Percentiles rank a stretch among this genome's conserved stretches.
Evolutionary conservation across 2,329 filamentous ascomycete genomes (phyloP).

Genomic region (Botrytis deweyae): DNA sequence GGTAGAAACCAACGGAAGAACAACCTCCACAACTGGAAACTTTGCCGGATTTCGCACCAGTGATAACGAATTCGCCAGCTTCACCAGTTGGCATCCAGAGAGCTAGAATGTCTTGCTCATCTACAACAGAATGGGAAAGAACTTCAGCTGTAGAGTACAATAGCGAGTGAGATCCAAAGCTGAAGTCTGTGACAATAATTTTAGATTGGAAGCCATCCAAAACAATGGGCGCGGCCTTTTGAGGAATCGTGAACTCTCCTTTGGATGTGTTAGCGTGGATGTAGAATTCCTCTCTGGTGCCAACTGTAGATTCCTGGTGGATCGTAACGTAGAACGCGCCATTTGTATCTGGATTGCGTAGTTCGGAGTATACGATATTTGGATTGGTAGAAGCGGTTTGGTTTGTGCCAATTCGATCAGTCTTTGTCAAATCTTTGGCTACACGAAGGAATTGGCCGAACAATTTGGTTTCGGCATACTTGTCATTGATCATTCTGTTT

Average conservation of each 20-base stretch:
- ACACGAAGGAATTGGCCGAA: conserved; percentile 58
- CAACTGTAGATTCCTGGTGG: conserved; percentile 53
- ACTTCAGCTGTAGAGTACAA: conserved; percentile 58
- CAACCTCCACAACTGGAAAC: conserved; percentile 46
- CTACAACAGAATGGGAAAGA: conserved; percentile 50
- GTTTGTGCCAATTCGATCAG: conserved; percentile 50
- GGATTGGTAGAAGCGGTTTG: conserved; percentile 51
- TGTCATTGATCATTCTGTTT: conserved; percentile 51
- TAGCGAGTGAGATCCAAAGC: conserved; percentile 50
- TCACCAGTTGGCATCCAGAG: conserved; percentile 57
- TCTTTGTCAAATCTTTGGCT: conserved; percentile 56
- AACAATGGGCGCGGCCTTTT: conserved; percentile 47
- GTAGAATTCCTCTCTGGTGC: conserved; percentile 52
- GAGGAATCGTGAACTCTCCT: conserved; percentile 55
- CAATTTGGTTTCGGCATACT: conserved; percentile 64
- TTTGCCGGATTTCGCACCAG: conserved; percentile 53
- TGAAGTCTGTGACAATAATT: conserved; percentile 60
- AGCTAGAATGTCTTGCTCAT: conserved; percentile 48
- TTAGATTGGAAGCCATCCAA: conserved; percentile 62
- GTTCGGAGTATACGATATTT: conserved; percentile 53
- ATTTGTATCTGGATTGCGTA: conserved; percentile 56
- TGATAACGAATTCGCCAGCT: conserved; percentile 53
- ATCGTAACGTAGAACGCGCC: conserved; percentile 59
- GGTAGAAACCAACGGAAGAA: conserved; percentile 45
- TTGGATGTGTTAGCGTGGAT: conserved; percentile 56